Evolutionary conservation across 2,329 filamentous ascomycete species (phyloP).

Genomic region (Sporothrix variecibatus): DNA sequence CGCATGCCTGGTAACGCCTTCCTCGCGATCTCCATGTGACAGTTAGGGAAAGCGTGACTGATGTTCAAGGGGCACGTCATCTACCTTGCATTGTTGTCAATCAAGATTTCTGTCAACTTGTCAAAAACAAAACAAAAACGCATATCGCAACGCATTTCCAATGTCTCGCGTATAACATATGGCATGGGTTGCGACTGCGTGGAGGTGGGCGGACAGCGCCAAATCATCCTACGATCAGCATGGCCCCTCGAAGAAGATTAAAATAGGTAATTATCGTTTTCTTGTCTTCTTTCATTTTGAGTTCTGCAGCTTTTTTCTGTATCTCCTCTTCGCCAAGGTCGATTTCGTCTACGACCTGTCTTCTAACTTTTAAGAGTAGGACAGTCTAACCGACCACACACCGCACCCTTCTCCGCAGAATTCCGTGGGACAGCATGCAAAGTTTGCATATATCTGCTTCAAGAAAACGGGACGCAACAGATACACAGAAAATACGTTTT

Average conservation of each 20-base stretch:
- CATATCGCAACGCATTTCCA: not conserved
- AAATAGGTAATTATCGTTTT: not conserved
- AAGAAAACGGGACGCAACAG: not conserved
- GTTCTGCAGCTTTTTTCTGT: not conserved
- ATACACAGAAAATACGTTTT: not conserved
- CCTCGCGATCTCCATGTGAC: not conserved
- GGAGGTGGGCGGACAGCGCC: not conserved
- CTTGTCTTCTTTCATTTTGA: not conserved
- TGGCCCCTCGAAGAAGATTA: not conserved
- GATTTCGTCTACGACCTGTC: not conserved
- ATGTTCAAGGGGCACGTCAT: not conserved
- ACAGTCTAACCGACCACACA: not conserved
- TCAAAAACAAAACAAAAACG: slow-evolving; percentile 6
- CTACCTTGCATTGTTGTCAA: not conserved
- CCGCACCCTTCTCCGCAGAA: not conserved
- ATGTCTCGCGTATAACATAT: not conserved
- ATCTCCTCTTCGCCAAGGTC: too few species aligned
- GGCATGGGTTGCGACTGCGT: not conserved
- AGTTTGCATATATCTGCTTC: not conserved
- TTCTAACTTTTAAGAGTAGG: not conserved
- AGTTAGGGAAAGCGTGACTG: not conserved
- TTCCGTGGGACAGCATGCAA: not conserved
- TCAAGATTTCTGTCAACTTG: not conserved
- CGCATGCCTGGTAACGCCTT: not conserved
- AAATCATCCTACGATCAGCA: not conserved